Evolutionary conservation across 2,329 filamentous ascomycete species (phyloP), one percentile per base, ranked within the genome.

Genomic region (Aspergillus tubingensis): DNA sequence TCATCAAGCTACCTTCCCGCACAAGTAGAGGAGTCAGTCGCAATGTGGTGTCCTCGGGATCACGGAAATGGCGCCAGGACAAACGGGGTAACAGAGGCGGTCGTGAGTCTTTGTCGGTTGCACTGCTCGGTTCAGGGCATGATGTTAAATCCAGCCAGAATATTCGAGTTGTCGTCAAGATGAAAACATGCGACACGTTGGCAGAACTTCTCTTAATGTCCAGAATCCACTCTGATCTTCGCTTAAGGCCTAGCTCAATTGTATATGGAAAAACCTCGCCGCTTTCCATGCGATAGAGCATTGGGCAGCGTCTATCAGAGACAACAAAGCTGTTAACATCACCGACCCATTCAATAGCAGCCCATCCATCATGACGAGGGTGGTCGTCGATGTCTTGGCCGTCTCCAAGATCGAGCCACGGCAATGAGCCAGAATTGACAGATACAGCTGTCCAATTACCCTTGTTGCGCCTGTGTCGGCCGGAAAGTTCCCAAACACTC

Each of bases 51-150:
- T 88, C 85, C 57, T 84, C 80, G 0, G 75, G 65, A 58, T 83
- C 79, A 47, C 82, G 78, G 66, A 82, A 87, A 73, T 88, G 86
- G 49, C 76, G 76, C 77, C 84, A 83, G 7, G 79, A 79, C 2
- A 83, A 63, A 25, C 81, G 65, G 47, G 80, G 70, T 13, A 68
- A 67, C 11, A 80, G 66, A 62, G 74, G 69, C n/a, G 72, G 62
- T 25, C 66, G 64, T 3, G 62, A 43, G 41, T 70, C 63, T 30
- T 68, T 63, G 21, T 61, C 32, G 27, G 51, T 62, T 11, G 25
- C 58, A 51, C 65, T 67, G 19, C 58, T 49, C 23, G 62, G 52
- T 41, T 73, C 67, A 38, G 71, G 70, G 19, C 73, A 59, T 21
- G 69, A 66, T 7, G 64, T 70, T 17, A 83, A 64, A 57, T 77